Evolutionary conservation across 768 basidiomycete species (phyloP).

Genomic region (Crucibulum laeve): DNA sequence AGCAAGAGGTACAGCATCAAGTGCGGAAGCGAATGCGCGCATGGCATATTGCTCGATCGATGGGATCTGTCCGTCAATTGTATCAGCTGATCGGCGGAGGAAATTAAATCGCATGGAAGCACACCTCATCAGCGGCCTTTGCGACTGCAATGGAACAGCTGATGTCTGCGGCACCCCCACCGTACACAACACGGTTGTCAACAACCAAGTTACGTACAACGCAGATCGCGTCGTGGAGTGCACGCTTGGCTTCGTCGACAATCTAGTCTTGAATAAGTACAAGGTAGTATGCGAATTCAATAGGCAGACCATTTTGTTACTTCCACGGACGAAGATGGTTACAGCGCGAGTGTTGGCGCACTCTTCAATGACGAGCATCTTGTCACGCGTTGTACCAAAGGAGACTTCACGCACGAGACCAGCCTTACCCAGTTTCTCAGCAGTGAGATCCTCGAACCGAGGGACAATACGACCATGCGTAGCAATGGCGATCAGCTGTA

Average conservation of each 20-base stretch:
- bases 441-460: conserved; percentile 91
- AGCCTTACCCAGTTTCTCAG: conserved; percentile 89
- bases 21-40: conserved; percentile 95
- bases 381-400: conserved; percentile 97
- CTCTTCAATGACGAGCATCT: conserved; percentile 99
- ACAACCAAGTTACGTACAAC: conserved; percentile 93
- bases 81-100: neutral
- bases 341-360: conserved; percentile 96
- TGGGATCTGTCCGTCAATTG: conserved; percentile 72
- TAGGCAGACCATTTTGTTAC: conserved; percentile 90
- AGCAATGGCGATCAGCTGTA: conserved; percentile 95
- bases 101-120: neutral
- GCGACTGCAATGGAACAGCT: conserved; percentile 90
- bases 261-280: conserved; percentile 50
- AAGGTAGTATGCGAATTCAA: neutral
- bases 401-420: conserved; percentile 92
- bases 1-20: conserved; percentile 94
- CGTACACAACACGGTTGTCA: conserved; percentile 96
- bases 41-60: conserved; percentile 99
- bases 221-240: conserved; percentile 96
- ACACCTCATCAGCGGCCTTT: conserved; percentile 90
- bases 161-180: conserved; percentile 97
- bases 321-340: conserved; percentile 94
- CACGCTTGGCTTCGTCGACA: conserved; percentile 97
- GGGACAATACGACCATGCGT: conserved; percentile 98